Evolutionary conservation across 768 basidiomycete genomes (phyloP).

Genomic region (Boletus sp.): DNA sequence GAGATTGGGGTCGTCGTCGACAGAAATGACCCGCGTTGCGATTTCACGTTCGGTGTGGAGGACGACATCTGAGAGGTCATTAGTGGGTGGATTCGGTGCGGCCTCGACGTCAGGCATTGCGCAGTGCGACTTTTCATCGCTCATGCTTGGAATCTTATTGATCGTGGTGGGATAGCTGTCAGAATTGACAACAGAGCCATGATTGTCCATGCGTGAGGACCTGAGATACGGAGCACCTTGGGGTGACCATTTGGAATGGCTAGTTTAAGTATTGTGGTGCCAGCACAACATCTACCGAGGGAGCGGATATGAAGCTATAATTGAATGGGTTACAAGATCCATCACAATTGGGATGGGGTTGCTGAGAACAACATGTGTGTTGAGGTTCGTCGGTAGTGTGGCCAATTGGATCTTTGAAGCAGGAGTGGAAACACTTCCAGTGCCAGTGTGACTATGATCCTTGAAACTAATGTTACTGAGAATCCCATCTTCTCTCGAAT

Average conservation of each 20-base stretch:
- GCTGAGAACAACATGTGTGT: not conserved
- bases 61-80: slow-evolving; percentile 13
- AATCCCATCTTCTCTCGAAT: not conserved
- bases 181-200: no score
- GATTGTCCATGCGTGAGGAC: no score
- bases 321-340: not conserved
- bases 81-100: not conserved
- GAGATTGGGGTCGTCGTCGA: slow-evolving; percentile 32
- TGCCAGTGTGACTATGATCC: not conserved
- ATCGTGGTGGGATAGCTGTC: no score
- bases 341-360: not conserved
- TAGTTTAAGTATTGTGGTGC: no score
- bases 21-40: slow-evolving; percentile 44
- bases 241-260: not conserved
- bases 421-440: not conserved
- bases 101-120: slow-evolving; percentile 36
- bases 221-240: not conserved
- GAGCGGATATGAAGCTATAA: not conserved
- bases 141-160: not conserved
- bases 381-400: not conserved
- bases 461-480: not conserved
- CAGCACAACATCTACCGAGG: no score
- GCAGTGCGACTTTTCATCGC: slow-evolving; percentile 18
- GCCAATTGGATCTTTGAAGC: no score
- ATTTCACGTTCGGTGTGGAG: slow-evolving; percentile 47